Conservation (phyloP, 169 alveolate genomes). For the Eimeria nieschulzi region DNA sequence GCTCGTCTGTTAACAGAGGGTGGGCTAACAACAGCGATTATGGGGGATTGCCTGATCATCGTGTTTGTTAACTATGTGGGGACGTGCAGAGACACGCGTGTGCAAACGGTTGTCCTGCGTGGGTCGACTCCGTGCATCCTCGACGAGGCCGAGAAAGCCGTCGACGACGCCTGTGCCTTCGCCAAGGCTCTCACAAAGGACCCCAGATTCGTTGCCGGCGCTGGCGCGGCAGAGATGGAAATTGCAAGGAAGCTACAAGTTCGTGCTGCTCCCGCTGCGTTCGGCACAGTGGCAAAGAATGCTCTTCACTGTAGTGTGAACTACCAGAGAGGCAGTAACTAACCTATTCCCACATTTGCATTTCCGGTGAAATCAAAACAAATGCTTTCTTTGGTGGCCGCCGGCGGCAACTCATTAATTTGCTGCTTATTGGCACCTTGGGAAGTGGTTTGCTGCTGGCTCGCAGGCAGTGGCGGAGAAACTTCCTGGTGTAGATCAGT, state of each 20-base stretch:
- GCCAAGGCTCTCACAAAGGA: slow-evolving; percentile 77
- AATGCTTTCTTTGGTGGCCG: not conserved
- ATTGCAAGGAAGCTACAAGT: slow-evolving; percentile 80
- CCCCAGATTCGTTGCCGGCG: slow-evolving; percentile 81
- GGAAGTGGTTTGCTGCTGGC: not conserved
- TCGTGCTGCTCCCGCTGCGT: not conserved
- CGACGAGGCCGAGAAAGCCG: slow-evolving; percentile 99
- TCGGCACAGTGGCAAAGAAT: too few relatives aligned
- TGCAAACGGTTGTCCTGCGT: slow-evolving; percentile 75
- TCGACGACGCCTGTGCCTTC: slow-evolving; percentile 95
- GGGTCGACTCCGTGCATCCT: slow-evolving; percentile 97
- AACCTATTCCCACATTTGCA: too few relatives aligned
- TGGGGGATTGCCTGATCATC: too few relatives aligned
- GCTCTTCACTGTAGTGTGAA: too few relatives aligned
- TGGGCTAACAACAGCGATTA: too few relatives aligned
- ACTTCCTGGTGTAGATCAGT: slow-evolving; percentile 86
- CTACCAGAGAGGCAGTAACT: too few relatives aligned
- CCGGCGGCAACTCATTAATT: not conserved
- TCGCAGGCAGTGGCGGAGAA: slow-evolving; percentile 66
- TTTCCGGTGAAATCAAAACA: too few relatives aligned
- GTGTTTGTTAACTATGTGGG: not conserved
- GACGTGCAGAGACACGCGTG: slow-evolving; percentile 74
- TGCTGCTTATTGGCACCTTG: not conserved
- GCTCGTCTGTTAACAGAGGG: too few relatives aligned
- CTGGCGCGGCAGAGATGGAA: slow-evolving; percentile 80